Evolutionary conservation across 192 early-diverging fungal species (phyloP).

Genomic region (Oehlia diaphana): DNA sequence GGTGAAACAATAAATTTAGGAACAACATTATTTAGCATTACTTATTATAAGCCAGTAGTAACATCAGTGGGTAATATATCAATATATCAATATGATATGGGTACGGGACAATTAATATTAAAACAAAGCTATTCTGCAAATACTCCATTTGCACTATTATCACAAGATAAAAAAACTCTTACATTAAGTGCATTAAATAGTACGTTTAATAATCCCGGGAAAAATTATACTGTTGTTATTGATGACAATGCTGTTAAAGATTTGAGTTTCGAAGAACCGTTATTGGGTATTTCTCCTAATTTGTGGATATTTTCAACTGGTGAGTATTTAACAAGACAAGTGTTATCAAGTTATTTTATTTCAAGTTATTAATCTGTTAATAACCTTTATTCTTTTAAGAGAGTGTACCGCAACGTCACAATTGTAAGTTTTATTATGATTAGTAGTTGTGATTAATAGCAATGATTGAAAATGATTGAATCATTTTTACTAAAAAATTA

Average conservation of each 20-base stretch:
- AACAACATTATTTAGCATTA: background rate
- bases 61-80: constrained; percentile 6
- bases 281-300: background rate
- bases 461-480: no score
- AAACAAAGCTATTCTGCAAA: background rate
- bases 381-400: no score
- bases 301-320: background rate
- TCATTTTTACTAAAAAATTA: background rate
- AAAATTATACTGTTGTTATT: constrained; percentile 8
- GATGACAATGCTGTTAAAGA: constrained; percentile 19
- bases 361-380: no score
- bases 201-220: background rate
- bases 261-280: background rate
- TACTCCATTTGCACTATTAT: background rate
- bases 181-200: background rate
- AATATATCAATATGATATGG: background rate
- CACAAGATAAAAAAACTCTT: background rate
- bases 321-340: background rate
- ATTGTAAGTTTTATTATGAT: no score
- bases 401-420: no score
- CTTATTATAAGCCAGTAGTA: background rate
- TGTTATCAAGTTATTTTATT: background rate
- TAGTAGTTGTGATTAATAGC: no score
- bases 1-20: background rate
- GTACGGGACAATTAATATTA: background rate